Evolutionary conservation across 2,329 filamentous ascomycete genomes (phyloP), one percentile per base, ranked within the genome.

Genomic region (Monosporascus cannonballus): DNA sequence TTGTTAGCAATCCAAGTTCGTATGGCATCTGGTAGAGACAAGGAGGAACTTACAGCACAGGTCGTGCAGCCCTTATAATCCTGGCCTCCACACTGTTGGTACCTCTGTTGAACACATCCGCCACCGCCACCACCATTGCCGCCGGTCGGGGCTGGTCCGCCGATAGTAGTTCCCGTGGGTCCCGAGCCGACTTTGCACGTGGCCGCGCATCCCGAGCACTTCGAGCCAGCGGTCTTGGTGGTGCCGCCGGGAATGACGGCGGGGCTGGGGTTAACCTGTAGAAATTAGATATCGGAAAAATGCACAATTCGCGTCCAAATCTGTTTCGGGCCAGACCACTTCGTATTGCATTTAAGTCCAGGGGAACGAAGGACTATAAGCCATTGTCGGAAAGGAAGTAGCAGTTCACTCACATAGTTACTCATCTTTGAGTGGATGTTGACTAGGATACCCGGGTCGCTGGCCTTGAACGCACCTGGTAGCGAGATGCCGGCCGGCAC

Each of bases 371-470:
- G 30, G 30, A 11, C 30, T 34, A 34, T 14, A 34, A 34, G 11
- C 30, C 30, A 34, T 5, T 4, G 30, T 14, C 11, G 30, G 30
- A 34, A 9, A 9, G 9, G 30, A 1, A 14, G 9, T 34, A 34
- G 30, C 11, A 14, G 11, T 34, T 34, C 11, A 34, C 42, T 27
- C 25, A 46, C 42, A 52, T 78, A 77, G 1, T 59, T 66, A 20
- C 57, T 59, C 51, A 76, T 56, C 46, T 69, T 64, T 8, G 67
- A 61, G 63, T 78, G 74, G 56, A 78, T 78, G 62, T 76, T 76
- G 59, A 78, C 64, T 27, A 71, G 64, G 52, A 78, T 75, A 11
- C 76, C 76, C 0, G 75, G 72, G 56, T 78, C 73, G 17, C 56
- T 65, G 5, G 69, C 62, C 56, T 67, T 67, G 61, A 76, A 75